A percentile compares a stretch with the other conserved stretches of the same genome.
Evolutionary conservation across 768 basidiomycete species (phyloP).

Genomic region (Lactifluus pinguis): DNA sequence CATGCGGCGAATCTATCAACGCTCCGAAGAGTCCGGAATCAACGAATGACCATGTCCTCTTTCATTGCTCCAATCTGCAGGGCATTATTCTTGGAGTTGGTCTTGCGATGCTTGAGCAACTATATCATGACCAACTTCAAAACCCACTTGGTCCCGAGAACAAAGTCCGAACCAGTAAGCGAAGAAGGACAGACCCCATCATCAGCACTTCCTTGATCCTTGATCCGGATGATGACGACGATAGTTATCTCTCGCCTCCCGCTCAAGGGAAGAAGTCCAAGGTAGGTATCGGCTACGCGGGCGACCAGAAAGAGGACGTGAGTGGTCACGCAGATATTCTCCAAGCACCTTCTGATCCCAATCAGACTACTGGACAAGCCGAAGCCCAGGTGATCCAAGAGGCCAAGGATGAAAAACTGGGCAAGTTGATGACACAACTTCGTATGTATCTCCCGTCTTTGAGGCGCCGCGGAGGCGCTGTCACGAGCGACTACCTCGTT

Average conservation of each 20-base stretch:
- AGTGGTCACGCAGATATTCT: conserved; percentile 25
- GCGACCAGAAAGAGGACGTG: conserved; percentile 77
- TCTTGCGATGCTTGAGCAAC: conserved; percentile 72
- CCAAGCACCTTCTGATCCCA: neutral
- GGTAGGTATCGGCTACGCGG: conserved; percentile 83
- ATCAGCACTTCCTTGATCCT: conserved; percentile 19
- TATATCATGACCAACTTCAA: conserved; percentile 49
- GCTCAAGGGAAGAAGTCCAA: conserved; percentile 55
- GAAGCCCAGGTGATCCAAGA: conserved; percentile 70
- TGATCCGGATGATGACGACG: conserved; percentile 48
- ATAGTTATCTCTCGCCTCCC: conserved; percentile 34
- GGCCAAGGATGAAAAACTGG: conserved; percentile 65
- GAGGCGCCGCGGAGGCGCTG: conserved; percentile 63
- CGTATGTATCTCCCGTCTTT: conserved; percentile 80
- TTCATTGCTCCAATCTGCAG: conserved; percentile 86
- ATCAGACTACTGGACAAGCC: conserved; percentile 68
- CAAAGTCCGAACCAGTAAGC: conserved; percentile 24
- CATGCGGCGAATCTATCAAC: conserved; percentile 38
- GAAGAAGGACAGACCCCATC: conserved; percentile 36
- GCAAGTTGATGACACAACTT: conserved; percentile 56
- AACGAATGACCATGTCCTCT: conserved; percentile 46
- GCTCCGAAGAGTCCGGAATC: conserved; percentile 20
- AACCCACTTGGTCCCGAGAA: conserved; percentile 23
- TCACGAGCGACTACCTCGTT: conserved; percentile 84
- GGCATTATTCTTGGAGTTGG: conserved; percentile 90